These are phyloP conservation scores for Colletotrichum sp. DNA, from an alignment of 2,329 filamentous ascomycete species.

Conservation along the genomic window DNA sequence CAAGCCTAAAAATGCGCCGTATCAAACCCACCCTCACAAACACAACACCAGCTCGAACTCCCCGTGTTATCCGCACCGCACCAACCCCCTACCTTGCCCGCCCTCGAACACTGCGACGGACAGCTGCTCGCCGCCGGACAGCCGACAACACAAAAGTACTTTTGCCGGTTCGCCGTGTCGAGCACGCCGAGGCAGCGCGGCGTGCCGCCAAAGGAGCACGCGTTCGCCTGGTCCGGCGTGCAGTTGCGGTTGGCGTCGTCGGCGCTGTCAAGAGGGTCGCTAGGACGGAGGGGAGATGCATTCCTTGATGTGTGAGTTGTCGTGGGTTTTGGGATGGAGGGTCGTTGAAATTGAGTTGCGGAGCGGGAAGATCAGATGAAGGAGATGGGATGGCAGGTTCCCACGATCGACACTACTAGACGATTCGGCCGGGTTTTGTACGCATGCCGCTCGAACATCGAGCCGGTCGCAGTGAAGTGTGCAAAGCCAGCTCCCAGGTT, in stretches of 20 bases:
- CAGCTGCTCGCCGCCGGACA: too few species aligned
- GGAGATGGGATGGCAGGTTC: not conserved
- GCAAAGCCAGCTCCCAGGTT: not conserved
- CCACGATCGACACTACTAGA: not conserved
- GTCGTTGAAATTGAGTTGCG: not conserved
- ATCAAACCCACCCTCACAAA: not conserved
- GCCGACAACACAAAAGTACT: too few species aligned
- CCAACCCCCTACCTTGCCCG: not conserved
- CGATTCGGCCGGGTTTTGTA: accelerated
- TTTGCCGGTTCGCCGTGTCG: too few species aligned
- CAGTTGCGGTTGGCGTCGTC: too few species aligned
- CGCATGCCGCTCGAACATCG: not conserved
- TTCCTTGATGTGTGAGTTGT: too few species aligned
- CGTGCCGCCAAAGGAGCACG: too few species aligned
- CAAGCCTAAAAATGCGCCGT: not conserved
- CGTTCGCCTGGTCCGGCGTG: too few species aligned
- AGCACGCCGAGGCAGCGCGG: too few species aligned
- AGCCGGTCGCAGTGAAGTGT: not conserved
- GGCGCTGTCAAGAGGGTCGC: too few species aligned
- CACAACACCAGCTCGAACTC: not conserved
- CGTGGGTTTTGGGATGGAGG: not conserved
- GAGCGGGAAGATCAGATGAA: not conserved
- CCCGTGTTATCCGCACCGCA: not conserved
- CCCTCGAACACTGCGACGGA: not conserved
- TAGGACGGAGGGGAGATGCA: too few species aligned